Evolutionary conservation across 1,284 basidiomycete genomes (phyloP), one percentile per base, ranked within the genome.

Genomic region (Boletellus deceptivus): DNA sequence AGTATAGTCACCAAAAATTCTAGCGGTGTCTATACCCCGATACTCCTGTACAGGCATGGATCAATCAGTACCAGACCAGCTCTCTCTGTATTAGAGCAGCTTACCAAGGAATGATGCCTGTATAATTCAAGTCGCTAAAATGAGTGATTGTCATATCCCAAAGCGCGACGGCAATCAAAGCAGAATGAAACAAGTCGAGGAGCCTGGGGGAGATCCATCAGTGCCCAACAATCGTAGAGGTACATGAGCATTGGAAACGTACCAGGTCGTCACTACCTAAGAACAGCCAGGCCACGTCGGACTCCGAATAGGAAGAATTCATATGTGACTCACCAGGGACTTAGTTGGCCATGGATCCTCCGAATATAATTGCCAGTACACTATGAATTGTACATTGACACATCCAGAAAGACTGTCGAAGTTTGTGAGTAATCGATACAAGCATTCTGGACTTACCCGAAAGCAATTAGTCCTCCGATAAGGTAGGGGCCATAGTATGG

Each of bases 211-310:
- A 8, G 27, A n/a, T 29, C 4, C 2, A 29, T 29, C 10, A 29
- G 4, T 29, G 27, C 10, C 27, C 27, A 8, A 29, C 27, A 8
- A 29, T 11, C 27, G 24, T 6, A 29, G 27, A 29, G 27, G 7
- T 29, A 11, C 9, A 29, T 11, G 53, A 11, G 27, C 27, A 29
- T 29, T 8, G 10, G 6, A 8, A 29, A 29, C 10, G 7, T 33
- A 63, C 62, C 62, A 67, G 5, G 43, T 63, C 14, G 38, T 29
- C 36, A 52, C 48, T n/a, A 63, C 63, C 62, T 63, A 17, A 25
- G 13, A 34, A 17, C 16, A 11, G 16, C 27, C 27, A 11, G 27
- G 27, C 4, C 24, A 29, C 9, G 11, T 56, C 13, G 3, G 18
- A 20, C 39, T 17, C 11, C 9, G 16, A 22, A 5, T 6, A 2